Percentiles rank a stretch among this genome's conserved stretches.
Conservation (phyloP, 139 green algal genomes). For the Zygnema circumcarinatum region DNA sequence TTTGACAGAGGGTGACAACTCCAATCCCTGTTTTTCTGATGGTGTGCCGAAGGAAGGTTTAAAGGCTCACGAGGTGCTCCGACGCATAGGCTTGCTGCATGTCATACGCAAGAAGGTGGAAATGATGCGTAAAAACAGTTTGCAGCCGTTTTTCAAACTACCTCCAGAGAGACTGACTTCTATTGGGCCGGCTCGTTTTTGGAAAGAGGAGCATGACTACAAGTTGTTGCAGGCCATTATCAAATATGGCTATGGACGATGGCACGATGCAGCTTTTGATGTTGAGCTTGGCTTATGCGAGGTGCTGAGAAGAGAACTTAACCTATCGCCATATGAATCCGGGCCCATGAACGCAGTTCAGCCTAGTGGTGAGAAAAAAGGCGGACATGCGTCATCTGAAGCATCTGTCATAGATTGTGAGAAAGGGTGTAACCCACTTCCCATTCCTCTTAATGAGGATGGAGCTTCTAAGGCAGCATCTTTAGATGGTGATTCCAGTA, state of each 20-base stretch:
- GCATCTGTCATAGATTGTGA: not conserved
- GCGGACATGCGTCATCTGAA: not conserved
- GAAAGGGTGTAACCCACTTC: not conserved
- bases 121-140: not conserved
- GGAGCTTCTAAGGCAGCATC: not conserved
- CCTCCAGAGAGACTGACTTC: not conserved
- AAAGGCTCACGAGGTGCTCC: slow-evolving; percentile 21
- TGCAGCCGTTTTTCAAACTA: not conserved
- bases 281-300: not conserved
- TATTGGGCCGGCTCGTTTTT: not conserved
- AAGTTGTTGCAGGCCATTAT: slow-evolving; percentile 20
- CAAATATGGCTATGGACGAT: slow-evolving; percentile 53
- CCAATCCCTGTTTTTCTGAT: slow-evolving; percentile 32
- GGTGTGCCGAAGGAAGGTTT: slow-evolving; percentile 59
- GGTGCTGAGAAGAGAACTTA: slow-evolving; percentile 10
- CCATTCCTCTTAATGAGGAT: not conserved
- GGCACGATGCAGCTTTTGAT: slow-evolving; percentile 33
- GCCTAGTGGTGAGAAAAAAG: no score
- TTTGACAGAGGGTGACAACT: slow-evolving; percentile 16
- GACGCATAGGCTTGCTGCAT: slow-evolving; percentile 47
- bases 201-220: slow-evolving; percentile 12
- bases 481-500: no score
- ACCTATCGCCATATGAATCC: slow-evolving; percentile 8
- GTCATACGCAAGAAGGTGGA: slow-evolving; percentile 58
- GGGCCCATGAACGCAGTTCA: no score